These are phyloP conservation scores for Fagopyrum esculentum DNA, from an alignment of 148 eudicot genomes.

Conservation along the genomic window DNA sequence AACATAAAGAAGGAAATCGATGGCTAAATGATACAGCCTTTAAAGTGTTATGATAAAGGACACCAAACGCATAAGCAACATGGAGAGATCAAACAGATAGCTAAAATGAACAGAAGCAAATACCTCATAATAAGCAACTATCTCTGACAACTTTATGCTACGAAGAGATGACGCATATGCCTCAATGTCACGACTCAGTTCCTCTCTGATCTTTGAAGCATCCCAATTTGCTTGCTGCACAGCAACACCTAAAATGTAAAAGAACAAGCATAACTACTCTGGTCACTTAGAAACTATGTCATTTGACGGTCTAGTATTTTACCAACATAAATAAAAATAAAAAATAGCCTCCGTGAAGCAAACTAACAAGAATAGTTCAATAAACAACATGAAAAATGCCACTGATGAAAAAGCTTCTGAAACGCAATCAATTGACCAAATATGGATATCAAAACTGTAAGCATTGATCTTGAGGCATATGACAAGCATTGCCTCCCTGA, in stretches of 20 bases:
- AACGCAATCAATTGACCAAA: too few species aligned
- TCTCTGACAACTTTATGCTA: slow-evolving; percentile 26
- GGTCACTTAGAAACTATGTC: too few species aligned
- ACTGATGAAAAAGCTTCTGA: background rate
- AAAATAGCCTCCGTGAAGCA: background rate
- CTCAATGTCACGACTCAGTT: slow-evolving; percentile 43
- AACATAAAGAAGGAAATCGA: too few species aligned
- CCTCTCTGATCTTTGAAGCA: too few species aligned
- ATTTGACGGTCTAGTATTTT: too few species aligned
- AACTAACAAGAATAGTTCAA: background rate
- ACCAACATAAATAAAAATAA: background rate
- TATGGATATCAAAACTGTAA: too few species aligned
- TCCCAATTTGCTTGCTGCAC: slow-evolving; percentile 40
- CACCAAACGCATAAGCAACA: too few species aligned
- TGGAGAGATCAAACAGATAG: too few species aligned
- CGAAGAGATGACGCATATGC: slow-evolving; percentile 28
- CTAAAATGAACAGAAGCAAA: background rate
- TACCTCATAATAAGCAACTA: slow-evolving; percentile 29
- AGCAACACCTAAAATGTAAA: slow-evolving; percentile 28
- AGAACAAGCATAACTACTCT: background rate
- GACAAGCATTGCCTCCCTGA: too few species aligned
- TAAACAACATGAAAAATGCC: background rate
- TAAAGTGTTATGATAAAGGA: too few species aligned
- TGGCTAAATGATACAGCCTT: too few species aligned
- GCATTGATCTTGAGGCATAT: too few species aligned